These are phyloP conservation scores for Circinella minor DNA, from an alignment of 371 early-diverging fungal species.

Conservation along the genomic window DNA sequence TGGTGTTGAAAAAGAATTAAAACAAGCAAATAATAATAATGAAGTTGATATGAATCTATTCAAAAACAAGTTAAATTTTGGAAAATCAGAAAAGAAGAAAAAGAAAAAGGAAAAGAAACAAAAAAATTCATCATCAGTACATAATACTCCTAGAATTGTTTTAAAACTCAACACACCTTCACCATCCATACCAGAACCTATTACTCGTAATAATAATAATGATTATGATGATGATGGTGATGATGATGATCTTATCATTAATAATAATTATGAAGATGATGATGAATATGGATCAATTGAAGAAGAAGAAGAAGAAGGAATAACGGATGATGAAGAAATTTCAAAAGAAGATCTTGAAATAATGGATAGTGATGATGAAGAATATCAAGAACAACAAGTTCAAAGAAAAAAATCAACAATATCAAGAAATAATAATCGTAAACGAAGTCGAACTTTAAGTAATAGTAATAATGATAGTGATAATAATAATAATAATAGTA, in stretches of 20 bases:
- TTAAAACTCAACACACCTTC: not conserved
- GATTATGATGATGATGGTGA: not conserved
- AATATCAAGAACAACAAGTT: not conserved
- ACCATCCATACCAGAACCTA: not conserved
- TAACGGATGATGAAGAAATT: constrained; percentile 18
- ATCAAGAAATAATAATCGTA: not conserved
- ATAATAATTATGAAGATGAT: constrained; percentile 30
- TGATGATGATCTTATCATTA: constrained; percentile 1
- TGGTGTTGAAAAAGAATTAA: not conserved
- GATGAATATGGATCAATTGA: constrained; percentile 26
- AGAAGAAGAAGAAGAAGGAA: constrained; percentile 16
- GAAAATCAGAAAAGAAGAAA: not conserved
- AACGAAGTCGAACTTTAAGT: not conserved
- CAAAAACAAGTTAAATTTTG: constrained; percentile 7
- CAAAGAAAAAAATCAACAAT: not conserved
- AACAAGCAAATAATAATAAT: not conserved
- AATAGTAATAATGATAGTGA: constrained; percentile 13
- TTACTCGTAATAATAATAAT: too few species aligned
- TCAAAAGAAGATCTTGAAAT: constrained; percentile 13
- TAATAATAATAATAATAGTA: constrained; percentile 22
- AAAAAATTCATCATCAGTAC: not conserved
- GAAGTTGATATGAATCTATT: not conserved
- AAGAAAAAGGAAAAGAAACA: not conserved
- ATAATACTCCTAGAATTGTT: constrained; percentile 17
- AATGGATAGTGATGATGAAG: constrained; percentile 6